phyloP scores from a whole-genome alignment of 1,139 yeast genomes.

The Saccharomyces hybrid region DNA sequence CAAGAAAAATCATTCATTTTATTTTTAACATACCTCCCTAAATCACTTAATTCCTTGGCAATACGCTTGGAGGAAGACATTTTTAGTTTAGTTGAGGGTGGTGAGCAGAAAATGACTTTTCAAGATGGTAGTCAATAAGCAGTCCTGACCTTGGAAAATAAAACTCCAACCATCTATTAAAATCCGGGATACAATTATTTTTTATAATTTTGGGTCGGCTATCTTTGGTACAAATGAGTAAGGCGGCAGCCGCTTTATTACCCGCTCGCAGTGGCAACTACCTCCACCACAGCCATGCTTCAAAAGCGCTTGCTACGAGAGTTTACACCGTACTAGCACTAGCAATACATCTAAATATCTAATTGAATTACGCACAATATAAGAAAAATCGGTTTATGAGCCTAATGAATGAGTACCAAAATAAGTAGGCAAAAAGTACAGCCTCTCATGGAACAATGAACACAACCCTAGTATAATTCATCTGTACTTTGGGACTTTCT shows the following conservation, averaged over 20 bases:
- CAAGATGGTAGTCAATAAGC: neutral
- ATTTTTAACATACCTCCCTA: slow-evolving; percentile 67
- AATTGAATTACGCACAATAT: neutral
- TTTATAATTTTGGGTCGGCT: neutral
- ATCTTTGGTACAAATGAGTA: neutral
- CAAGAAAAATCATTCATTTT: neutral
- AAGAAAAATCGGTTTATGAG: neutral
- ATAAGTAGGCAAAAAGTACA: neutral
- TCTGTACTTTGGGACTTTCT: too few relatives aligned
- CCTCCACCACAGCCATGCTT: neutral
- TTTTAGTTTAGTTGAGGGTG: too few relatives aligned
- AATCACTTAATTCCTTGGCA: slow-evolving; percentile 87
- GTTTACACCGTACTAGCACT: neutral
- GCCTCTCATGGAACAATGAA: too few relatives aligned
- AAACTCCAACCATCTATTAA: neutral
- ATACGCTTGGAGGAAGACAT: slow-evolving; percentile 92
- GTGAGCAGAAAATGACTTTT: neutral
- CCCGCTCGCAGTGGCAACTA: slow-evolving; percentile 2
- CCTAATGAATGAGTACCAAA: neutral
- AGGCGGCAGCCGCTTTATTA: neutral
- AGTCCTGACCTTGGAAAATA: neutral
- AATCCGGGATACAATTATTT: neutral
- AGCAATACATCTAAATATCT: neutral
- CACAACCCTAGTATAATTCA: too few relatives aligned
- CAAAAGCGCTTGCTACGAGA: neutral